Base-by-base conservation (phyloP, 805 yeast species). In the Maudiozyma serrabonitensis region DNA sequence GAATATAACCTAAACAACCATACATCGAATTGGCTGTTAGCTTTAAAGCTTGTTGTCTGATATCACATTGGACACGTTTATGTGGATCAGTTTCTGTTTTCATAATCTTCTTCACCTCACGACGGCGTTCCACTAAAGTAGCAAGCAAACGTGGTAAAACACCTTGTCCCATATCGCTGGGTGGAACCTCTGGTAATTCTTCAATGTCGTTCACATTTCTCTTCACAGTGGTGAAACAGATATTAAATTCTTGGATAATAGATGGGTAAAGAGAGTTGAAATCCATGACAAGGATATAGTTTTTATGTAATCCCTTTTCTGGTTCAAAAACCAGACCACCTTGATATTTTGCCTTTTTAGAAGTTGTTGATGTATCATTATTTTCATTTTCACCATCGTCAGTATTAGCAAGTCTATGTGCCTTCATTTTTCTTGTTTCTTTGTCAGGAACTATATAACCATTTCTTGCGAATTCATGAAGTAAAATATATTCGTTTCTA, bases 1-100 rank as follows among this genome's bases (percentile, higher is more conserved):
- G 78, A 6, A 84, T 85, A 66, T 82, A 90, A 57, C 99, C 99
- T 59, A 93, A 76, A 77, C 98, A 93, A 63, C 99, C 99, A 70
- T 93, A 93, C 97, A 93, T 91, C n/a, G 99, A 93, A 69, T 93
- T 93, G 28, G 99, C 99, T 2, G 99, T 95, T 63, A 93, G 75
- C 66, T 93, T 93, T 64, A 93, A 77, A 0, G 99, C 98, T 65
- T 85, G 95, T 68, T 93, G 99, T 62, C 90, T 87, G 62, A 90
- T 89, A 66, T 93, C 98, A 73, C 84, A 88, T 62, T 91, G 96
- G 0, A 87, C 84, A 50, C 69, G 79, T 62, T 87, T 89, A 48
- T 73, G 69, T 0, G 80, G 72, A 21, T 82, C 79, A 42, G 76
- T 75, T 34, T 90, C 83, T 55, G 81, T 82, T 58, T 88, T 89